phyloP scores from a whole-genome alignment of 192 early-diverging fungal species.

The Gryganskiella cystojenkinii region DNA sequence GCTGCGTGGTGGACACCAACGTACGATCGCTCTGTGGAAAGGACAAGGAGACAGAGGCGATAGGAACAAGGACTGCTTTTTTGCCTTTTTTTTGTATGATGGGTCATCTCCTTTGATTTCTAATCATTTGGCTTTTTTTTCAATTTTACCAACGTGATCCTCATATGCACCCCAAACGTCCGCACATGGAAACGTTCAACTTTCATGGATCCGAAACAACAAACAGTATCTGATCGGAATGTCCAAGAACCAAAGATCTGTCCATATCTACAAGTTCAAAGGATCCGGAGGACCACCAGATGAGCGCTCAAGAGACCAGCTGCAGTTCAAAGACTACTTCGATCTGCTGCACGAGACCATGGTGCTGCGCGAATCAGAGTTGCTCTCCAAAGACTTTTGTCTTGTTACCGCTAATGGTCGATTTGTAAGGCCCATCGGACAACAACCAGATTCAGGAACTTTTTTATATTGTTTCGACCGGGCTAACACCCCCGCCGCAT shows the following conservation, averaged over 20 bases:
- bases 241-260: conserved; percentile 43
- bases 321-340: conserved; percentile 41
- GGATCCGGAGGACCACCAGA: conserved; percentile 33
- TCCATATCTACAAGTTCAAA: conserved; percentile 46
- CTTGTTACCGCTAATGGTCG: conserved; percentile 65
- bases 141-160: background rate
- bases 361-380: conserved; percentile 44
- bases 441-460: background rate
- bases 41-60: no score
- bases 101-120: conserved; percentile 2
- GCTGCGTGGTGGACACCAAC: background rate
- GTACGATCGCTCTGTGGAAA: background rate
- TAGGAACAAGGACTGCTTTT: no score
- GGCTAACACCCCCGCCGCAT: background rate
- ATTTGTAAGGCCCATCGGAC: conserved; percentile 51
- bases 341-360: conserved; percentile 45
- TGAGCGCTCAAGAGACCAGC: conserved; percentile 10
- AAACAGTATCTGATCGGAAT: conserved; percentile 47
- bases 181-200: background rate
- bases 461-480: background rate
- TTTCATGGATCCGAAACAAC: background rate
- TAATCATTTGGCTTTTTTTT: conserved; percentile 10
- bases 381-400: conserved; percentile 72
- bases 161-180: background rate
- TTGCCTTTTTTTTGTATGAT: no score